phyloP scores from a whole-genome alignment of 805 yeast species.

The Candida jianshihensis region DNA sequence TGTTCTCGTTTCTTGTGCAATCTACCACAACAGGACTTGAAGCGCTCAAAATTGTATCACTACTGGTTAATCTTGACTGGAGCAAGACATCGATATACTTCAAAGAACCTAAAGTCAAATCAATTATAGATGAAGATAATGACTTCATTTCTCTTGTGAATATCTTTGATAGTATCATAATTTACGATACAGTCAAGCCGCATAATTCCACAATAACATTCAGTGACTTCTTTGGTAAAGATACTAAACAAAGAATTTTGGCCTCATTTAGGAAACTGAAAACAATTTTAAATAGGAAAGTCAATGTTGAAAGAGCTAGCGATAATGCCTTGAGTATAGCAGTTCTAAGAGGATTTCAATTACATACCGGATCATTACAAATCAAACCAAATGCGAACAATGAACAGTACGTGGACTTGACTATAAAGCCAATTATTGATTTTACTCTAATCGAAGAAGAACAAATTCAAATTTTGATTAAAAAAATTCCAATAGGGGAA shows the following conservation, averaged over 20 bases:
- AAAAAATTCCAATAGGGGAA: background rate
- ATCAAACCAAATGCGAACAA: background rate
- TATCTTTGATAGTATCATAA: background rate
- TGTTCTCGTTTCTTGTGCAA: background rate
- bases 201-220: background rate
- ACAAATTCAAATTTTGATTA: background rate
- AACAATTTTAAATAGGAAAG: background rate
- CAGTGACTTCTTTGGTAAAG: background rate
- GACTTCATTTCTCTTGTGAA: background rate
- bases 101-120: background rate
- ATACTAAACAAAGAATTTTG: background rate
- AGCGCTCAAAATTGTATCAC: conserved; percentile 2
- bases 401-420: background rate
- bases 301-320: background rate
- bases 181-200: background rate
- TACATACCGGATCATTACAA: background rate
- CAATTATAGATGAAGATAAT: background rate
- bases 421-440: background rate
- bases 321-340: background rate
- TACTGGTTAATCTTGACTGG: background rate
- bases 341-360: background rate
- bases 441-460: background rate
- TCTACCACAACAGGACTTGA: conserved; percentile 4
- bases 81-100: background rate
- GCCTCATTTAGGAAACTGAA: background rate